Evolutionary conservation across 1,139 yeast genomes (phyloP).

Genomic region (Saccharomycopsis hybrid): DNA sequence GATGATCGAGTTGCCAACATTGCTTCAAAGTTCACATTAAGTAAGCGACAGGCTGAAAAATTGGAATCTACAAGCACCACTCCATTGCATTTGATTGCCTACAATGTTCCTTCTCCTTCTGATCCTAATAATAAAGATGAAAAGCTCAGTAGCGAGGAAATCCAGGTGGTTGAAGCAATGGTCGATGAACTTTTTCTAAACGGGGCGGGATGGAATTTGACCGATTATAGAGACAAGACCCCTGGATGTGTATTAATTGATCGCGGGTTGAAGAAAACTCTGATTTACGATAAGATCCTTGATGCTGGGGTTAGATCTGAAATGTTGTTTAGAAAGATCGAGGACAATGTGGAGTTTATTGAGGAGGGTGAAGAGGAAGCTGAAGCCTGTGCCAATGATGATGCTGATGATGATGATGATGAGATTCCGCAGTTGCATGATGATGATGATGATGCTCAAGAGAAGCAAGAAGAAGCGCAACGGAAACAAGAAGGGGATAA

Average conservation of each 20-base stretch:
- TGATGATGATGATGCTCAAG: constrained; percentile 23
- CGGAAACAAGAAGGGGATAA: constrained; percentile 15
- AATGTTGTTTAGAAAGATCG: constrained; percentile 62
- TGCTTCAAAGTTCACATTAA: background rate
- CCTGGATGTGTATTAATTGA: constrained; percentile 67
- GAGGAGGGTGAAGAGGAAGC: constrained; percentile 24
- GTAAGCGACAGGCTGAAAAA: constrained; percentile 25
- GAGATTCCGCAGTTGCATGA: constrained; percentile 36
- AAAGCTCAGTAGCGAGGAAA: constrained; percentile 40
- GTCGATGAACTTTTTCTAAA: constrained; percentile 64
- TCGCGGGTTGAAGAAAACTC: constrained; percentile 38
- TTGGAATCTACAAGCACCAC: constrained; percentile 53
- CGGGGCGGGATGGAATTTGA: constrained; percentile 89
- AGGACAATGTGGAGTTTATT: constrained; percentile 23
- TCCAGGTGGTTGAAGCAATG: constrained; percentile 43
- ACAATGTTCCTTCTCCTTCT: constrained; percentile 37
- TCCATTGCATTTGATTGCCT: constrained; percentile 62
- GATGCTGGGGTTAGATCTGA: constrained; percentile 93
- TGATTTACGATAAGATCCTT: constrained; percentile 49
- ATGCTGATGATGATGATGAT: constrained; percentile 25
- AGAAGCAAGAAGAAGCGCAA: constrained; percentile 24
- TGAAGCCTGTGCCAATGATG: constrained; percentile 23
- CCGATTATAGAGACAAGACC: constrained; percentile 61
- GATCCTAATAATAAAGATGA: background rate
- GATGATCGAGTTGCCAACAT: background rate